Evolutionary conservation across 2,329 filamentous ascomycete genomes (phyloP).

Genomic region (Cladosporium sp.): DNA sequence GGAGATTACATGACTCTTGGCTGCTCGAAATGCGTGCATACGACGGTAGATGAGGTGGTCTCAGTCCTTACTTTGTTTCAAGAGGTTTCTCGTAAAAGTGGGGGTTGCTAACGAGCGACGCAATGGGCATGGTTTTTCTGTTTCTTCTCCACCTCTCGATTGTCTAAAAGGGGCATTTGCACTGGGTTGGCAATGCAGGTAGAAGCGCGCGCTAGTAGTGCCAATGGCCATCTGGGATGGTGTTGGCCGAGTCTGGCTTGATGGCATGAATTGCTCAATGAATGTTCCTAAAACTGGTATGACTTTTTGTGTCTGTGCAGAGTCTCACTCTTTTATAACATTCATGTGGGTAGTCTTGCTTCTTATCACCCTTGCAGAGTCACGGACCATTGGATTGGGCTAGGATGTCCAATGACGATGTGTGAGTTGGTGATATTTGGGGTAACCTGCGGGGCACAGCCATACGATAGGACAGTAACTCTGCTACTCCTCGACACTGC

Average conservation of each 20-base stretch:
- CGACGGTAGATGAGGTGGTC: not conserved
- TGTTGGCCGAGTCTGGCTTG: not conserved
- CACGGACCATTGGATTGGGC: not conserved
- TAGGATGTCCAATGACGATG: not conserved
- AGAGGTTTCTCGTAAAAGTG: not conserved
- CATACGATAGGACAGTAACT: not conserved
- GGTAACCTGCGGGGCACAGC: slow-evolving; percentile 2
- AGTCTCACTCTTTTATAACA: not conserved
- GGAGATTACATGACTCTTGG: not conserved
- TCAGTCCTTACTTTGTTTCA: not conserved
- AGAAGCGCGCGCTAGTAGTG: not conserved
- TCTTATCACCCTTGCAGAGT: not conserved
- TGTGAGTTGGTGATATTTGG: not conserved
- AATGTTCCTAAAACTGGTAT: not conserved
- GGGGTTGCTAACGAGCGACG: slow-evolving; percentile 10
- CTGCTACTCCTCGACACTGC: not conserved
- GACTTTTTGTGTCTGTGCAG: not conserved
- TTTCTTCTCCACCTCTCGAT: not conserved
- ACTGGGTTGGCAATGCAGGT: slow-evolving; percentile 5
- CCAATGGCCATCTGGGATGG: not conserved
- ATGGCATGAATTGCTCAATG: not conserved
- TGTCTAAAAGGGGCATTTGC: not conserved
- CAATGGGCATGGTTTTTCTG: slow-evolving; percentile 3
- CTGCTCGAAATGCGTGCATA: not conserved
- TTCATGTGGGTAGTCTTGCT: not conserved